Percentiles rank a stretch among this genome's conserved stretches.
phyloP scores from a whole-genome alignment of 2,329 filamentous ascomycete species.

The Exophiala sp. region DNA sequence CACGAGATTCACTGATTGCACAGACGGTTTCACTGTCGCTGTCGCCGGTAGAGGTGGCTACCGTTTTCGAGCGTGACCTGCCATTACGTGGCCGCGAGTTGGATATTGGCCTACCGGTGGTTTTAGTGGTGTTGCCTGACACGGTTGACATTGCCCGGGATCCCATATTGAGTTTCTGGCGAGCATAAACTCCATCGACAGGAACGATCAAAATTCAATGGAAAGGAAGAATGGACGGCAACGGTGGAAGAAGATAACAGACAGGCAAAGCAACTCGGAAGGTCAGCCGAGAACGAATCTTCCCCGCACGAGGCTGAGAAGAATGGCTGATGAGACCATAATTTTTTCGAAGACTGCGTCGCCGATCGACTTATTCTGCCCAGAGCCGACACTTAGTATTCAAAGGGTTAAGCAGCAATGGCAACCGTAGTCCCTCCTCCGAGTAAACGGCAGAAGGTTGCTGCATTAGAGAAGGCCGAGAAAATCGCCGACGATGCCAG shows the following conservation, averaged over 20 bases:
- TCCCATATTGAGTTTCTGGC: neutral
- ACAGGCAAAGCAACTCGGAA: slow-evolving; percentile 1
- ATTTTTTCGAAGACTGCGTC: slow-evolving; percentile 10
- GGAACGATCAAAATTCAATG: neutral
- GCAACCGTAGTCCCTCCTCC: slow-evolving; percentile 78
- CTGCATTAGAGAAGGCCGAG: slow-evolving; percentile 66
- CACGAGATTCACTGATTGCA: slow-evolving; percentile 82
- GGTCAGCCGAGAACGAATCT: slow-evolving; percentile 4
- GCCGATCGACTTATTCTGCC: neutral
- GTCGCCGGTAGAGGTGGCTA: slow-evolving; percentile 54
- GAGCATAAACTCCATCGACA: too few species aligned
- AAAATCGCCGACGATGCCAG: slow-evolving; percentile 70
- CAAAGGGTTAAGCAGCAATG: slow-evolving; percentile 49
- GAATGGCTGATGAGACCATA: neutral
- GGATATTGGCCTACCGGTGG: neutral
- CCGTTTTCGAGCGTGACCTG: slow-evolving; percentile 47
- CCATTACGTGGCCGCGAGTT: slow-evolving; percentile 9
- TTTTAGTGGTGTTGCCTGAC: neutral
- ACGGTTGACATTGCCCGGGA: neutral
- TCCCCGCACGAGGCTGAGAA: slow-evolving; percentile 14
- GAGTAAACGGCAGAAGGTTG: slow-evolving; percentile 80
- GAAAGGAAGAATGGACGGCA: neutral
- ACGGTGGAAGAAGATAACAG: neutral
- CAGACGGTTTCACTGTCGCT: slow-evolving; percentile 74
- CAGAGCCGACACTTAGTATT: neutral